A percentile compares a stretch with the other conserved stretches of the same genome.
Evolutionary conservation across 495 filamentous ascomycete genomes (phyloP).

Genomic region (Daldinia decipiens): DNA sequence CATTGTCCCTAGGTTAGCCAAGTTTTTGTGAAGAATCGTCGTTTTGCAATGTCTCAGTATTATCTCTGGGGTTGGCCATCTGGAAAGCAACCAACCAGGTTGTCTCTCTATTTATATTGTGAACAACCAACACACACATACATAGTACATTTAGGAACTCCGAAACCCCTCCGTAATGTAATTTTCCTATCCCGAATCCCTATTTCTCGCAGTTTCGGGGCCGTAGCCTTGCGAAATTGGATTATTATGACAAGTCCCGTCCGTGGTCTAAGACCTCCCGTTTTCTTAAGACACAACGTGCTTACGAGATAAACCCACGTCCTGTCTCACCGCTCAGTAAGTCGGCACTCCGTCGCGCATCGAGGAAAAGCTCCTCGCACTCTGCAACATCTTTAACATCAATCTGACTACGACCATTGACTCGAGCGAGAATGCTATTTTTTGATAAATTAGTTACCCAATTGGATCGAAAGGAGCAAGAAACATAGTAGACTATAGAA

Average conservation of each 20-base stretch:
- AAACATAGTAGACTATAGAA: neutral
- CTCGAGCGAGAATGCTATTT: slow-evolving; percentile 64
- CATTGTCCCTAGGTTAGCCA: slow-evolving; percentile 36
- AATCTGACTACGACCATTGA: slow-evolving; percentile 77
- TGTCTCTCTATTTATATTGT: slow-evolving; percentile 25
- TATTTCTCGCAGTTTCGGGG: slow-evolving; percentile 41
- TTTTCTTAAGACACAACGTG: slow-evolving; percentile 28
- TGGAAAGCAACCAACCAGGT: slow-evolving; percentile 38
- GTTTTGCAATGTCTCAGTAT: slow-evolving; percentile 44
- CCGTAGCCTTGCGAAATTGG: slow-evolving; percentile 48
- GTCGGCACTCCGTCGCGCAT: slow-evolving; percentile 82
- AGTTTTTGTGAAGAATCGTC: slow-evolving; percentile 24
- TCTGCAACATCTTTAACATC: slow-evolving; percentile 86
- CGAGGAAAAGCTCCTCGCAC: slow-evolving; percentile 88
- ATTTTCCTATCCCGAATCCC: slow-evolving; percentile 47
- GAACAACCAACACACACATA: slow-evolving; percentile 39
- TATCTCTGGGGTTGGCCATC: slow-evolving; percentile 32
- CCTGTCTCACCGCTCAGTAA: slow-evolving; percentile 73
- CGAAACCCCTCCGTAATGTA: slow-evolving; percentile 43
- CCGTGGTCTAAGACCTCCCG: slow-evolving; percentile 31
- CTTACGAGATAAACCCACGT: slow-evolving; percentile 67
- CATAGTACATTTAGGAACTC: slow-evolving; percentile 31
- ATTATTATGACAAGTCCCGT: slow-evolving; percentile 52
- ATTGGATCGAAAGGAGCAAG: neutral
- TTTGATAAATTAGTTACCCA: slow-evolving; percentile 11